Percentiles rank a stretch among this genome's conserved stretches.
These are phyloP conservation scores for Vitis hybrid DNA, from an alignment of 177 flowering plant species.

Conservation along the genomic window DNA sequence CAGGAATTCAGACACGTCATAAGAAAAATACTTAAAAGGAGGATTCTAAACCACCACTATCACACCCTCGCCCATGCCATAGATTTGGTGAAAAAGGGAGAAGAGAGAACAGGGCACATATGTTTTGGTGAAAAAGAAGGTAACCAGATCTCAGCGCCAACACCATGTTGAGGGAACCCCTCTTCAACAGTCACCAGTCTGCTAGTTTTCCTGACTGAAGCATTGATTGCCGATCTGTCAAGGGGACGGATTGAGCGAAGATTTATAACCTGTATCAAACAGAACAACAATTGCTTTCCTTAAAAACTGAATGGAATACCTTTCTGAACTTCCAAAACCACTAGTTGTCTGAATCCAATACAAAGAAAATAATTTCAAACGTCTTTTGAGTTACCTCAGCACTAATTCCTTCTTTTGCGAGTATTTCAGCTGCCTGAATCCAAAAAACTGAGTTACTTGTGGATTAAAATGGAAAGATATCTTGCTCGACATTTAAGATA, in stretches of 20 bases:
- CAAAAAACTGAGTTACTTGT: too few species aligned
- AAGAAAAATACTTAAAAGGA: too few species aligned
- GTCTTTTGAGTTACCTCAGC: conserved; percentile 68
- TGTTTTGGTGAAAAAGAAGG: too few species aligned
- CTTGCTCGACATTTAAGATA: too few species aligned
- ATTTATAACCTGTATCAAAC: conserved; percentile 70
- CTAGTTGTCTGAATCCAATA: too few species aligned
- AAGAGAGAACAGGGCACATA: neutral
- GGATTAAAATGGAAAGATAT: too few species aligned
- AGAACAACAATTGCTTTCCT: conserved; percentile 1
- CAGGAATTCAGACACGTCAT: neutral
- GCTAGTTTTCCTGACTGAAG: conserved; percentile 95
- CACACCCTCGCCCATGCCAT: too few species aligned
- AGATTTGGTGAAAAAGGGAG: too few species aligned
- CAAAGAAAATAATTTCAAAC: too few species aligned
- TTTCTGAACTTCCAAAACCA: too few species aligned
- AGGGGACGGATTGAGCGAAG: conserved; percentile 93
- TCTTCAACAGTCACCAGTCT: conserved; percentile 90
- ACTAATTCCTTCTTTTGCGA: conserved; percentile 88
- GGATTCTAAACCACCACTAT: too few species aligned
- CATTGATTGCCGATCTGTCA: conserved; percentile 77
- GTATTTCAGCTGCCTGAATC: conserved; percentile 91
- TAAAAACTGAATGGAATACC: neutral
- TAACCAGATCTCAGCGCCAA: conserved; percentile 95
- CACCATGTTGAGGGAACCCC: conserved; percentile 96